Percentiles rank a stretch among this genome's conserved stretches.
Evolutionary conservation across 1,284 basidiomycete species (phyloP).

Genomic region (Rhodofomes roseus): DNA sequence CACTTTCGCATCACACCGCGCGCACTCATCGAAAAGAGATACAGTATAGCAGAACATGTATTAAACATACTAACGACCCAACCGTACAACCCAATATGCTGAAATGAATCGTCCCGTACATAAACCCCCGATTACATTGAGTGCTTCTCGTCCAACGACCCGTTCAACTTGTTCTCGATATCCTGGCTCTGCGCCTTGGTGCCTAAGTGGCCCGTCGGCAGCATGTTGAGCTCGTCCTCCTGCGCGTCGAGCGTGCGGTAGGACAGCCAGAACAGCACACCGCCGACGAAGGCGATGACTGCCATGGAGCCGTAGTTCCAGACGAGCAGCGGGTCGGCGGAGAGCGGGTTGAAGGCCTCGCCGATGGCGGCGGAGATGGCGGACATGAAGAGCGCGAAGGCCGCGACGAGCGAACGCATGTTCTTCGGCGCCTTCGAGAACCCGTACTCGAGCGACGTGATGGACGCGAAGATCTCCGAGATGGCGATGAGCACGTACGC

Average conservation of each 20-base stretch:
- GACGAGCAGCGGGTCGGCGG: conserved; percentile 51
- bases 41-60: neutral
- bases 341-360: conserved; percentile 55
- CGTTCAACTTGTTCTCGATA: neutral
- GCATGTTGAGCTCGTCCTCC: conserved; percentile 58
- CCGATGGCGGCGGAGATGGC: conserved; percentile 64
- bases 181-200: neutral
- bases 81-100: no score
- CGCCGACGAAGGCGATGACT: conserved; percentile 37
- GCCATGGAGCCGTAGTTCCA: conserved; percentile 44
- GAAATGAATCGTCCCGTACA: no score
- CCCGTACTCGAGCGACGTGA: conserved; percentile 87
- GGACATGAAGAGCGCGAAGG: conserved; percentile 66
- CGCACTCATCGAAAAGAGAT: no score
- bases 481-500: conserved; percentile 57
- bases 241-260: conserved; percentile 57
- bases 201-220: neutral
- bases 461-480: conserved; percentile 61
- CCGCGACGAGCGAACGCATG: conserved; percentile 79
- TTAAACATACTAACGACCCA: no score
- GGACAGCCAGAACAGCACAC: conserved; percentile 57
- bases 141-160: neutral
- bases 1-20: no score
- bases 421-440: conserved; percentile 83
- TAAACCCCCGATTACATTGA: neutral